A percentile compares a stretch with the other conserved stretches of the same genome.
Conservation (phyloP, 73 alveolate genomes). For the Blepharisma stoltei region DNA sequence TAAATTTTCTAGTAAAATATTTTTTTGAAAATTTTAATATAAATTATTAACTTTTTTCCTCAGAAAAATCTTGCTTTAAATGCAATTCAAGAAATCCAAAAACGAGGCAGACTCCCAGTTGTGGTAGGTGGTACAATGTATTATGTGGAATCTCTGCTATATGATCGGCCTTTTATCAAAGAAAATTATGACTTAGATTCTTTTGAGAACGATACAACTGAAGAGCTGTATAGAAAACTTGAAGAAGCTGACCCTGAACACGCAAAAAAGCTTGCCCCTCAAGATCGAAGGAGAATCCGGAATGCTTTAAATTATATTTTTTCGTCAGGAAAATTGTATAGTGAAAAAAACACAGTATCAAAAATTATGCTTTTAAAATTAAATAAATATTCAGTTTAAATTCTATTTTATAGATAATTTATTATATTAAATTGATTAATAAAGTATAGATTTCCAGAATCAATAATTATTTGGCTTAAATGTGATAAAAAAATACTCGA, state of each 20-base stretch:
- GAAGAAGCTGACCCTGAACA: slow-evolving; percentile 51
- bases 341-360: slow-evolving; percentile 35
- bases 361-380: no score
- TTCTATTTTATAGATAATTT: no score
- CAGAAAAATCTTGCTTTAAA: slow-evolving; percentile 28
- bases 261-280: slow-evolving; percentile 49
- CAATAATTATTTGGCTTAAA: slow-evolving; percentile 60
- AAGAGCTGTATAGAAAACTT: slow-evolving; percentile 35
- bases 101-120: slow-evolving; percentile 39
- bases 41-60: not conserved
- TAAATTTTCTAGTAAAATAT: no score
- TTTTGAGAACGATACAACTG: slow-evolving; percentile 29
- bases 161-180: slow-evolving; percentile 35
- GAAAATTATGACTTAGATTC: slow-evolving; percentile 27
- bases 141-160: slow-evolving; percentile 66
- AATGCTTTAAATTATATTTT: slow-evolving; percentile 48
- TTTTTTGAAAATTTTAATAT: no score
- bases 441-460: slow-evolving; percentile 54
- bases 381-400: no score
- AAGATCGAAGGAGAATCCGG: slow-evolving; percentile 62
- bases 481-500: slow-evolving; percentile 52
- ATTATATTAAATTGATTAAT: no score
- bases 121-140: slow-evolving; percentile 83
- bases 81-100: slow-evolving; percentile 38
- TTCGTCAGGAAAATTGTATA: slow-evolving; percentile 38